phyloP scores from a whole-genome alignment of 148 eudicot species.

The Salicornia ramosissima region DNA sequence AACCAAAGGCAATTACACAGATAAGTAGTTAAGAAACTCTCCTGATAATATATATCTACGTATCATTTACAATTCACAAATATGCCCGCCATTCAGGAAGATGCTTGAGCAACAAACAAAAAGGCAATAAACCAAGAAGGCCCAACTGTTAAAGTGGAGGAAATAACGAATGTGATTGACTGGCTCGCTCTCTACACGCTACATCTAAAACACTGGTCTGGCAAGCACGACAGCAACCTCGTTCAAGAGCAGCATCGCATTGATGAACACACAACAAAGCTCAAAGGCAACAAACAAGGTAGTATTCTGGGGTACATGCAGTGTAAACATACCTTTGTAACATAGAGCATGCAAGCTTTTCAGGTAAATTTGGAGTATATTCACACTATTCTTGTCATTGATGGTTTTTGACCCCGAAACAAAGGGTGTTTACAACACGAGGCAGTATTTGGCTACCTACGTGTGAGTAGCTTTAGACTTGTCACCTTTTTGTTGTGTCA shows the following conservation, averaged over 20 bases:
- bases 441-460: conserved; percentile 17
- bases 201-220: not conserved
- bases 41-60: not conserved
- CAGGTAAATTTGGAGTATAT: conserved; percentile 7
- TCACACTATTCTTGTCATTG: conserved; percentile 20
- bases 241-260: not conserved
- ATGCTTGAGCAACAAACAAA: not conserved
- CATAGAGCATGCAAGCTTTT: conserved; percentile 11
- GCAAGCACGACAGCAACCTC: not conserved
- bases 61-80: conserved; percentile 4
- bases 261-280: not conserved
- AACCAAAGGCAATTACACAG: too few species aligned
- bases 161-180: not conserved
- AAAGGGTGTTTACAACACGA: conserved; percentile 18
- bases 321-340: not conserved
- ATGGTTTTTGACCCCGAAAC: conserved; percentile 11
- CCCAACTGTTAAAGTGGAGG: not conserved
- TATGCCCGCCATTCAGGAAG: not conserved
- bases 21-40: not conserved
- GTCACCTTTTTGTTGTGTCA: conserved; percentile 51
- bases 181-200: not conserved
- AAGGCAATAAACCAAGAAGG: not conserved
- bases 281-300: not conserved
- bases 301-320: not conserved
- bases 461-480: conserved; percentile 10